A percentile compares a stretch with the other conserved stretches of the same genome.
Conservation (phyloP, 2,329 filamentous ascomycete genomes). For the Hypocrella siamensis region DNA sequence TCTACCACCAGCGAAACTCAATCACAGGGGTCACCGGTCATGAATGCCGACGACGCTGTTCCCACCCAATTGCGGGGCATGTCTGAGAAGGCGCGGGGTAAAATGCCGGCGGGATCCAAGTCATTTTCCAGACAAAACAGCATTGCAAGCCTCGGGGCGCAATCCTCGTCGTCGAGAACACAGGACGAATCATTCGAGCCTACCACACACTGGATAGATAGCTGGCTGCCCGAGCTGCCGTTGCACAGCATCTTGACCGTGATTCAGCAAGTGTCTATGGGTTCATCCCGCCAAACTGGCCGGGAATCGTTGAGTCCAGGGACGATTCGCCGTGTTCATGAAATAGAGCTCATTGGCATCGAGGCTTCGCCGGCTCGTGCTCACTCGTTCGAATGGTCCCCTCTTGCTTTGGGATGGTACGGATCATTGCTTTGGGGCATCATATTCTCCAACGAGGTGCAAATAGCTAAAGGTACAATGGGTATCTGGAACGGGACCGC, state of each 20-base stretch:
- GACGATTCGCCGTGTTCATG: conserved; percentile 37
- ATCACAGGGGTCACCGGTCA: conserved; percentile 52
- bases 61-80: conserved; percentile 76
- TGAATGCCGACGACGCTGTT: conserved; percentile 58
- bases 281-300: conserved; percentile 36
- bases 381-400: conserved; percentile 90
- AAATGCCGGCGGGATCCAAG: conserved; percentile 75
- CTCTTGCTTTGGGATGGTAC: conserved; percentile 84
- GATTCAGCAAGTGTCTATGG: conserved; percentile 47
- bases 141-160: conserved; percentile 59
- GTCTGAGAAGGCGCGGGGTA: conserved; percentile 93
- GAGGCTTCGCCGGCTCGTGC: conserved; percentile 62
- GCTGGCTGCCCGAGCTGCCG: conserved; percentile 82
- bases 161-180: conserved; percentile 41
- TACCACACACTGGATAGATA: conserved; percentile 74
- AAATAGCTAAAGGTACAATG: conserved; percentile 69
- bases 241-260: conserved; percentile 73
- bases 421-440: conserved; percentile 89
- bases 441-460: conserved; percentile 81
- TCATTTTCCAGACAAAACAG: conserved; percentile 84
- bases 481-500: conserved; percentile 88
- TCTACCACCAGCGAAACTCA: conserved; percentile 49
- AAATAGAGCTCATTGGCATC: conserved; percentile 51
- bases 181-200: conserved; percentile 53
- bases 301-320: conserved; percentile 27